A percentile compares a stretch with the other conserved stretches of the same genome.
These are phyloP conservation scores for Globisporangium splendens DNA, from an alignment of 352 stramenopile species.

Conservation along the genomic window DNA sequence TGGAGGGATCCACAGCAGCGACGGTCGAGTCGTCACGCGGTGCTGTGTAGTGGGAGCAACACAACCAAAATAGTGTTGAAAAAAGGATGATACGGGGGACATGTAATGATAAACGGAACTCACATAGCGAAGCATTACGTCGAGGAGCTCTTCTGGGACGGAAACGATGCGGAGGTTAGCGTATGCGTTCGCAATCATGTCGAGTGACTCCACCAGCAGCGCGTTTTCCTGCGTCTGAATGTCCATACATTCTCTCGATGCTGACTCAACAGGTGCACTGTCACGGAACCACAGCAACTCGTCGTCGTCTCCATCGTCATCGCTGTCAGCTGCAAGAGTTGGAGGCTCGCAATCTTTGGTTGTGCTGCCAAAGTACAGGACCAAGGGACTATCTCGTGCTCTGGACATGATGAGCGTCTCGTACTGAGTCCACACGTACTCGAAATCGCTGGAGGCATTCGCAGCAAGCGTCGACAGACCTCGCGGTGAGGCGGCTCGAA, in stretches of 20 bases:
- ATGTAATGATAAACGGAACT: slow-evolving; percentile 1
- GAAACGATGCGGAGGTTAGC: slow-evolving; percentile 16
- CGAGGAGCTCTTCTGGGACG: slow-evolving; percentile 19
- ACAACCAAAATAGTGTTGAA: not conserved
- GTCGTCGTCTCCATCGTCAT: not conserved
- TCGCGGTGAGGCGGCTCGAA: not conserved
- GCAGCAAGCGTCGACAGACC: slow-evolving; percentile 4
- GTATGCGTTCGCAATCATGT: not conserved
- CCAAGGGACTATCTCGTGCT: not conserved
- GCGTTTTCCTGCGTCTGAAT: not conserved
- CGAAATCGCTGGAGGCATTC: not conserved
- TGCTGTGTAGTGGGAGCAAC: slow-evolving; percentile 24
- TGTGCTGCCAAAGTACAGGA: slow-evolving; percentile 8
- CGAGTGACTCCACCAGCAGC: not conserved
- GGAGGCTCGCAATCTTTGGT: not conserved
- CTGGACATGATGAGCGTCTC: slow-evolving; percentile 6
- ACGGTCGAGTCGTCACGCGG: slow-evolving; percentile 36
- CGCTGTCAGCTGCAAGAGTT: not conserved
- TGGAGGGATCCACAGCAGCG: slow-evolving; percentile 52
- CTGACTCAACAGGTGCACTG: not conserved
- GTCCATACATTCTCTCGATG: not conserved
- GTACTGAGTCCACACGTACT: slow-evolving; percentile 6
- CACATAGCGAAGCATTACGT: slow-evolving; percentile 33
- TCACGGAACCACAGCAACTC: not conserved
- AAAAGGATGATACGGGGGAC: slow-evolving; percentile 4